Evolutionary conservation across 2,329 filamentous ascomycete genomes (phyloP), one percentile per base, ranked within the genome.

Genomic region (Cladosporium austrohemisphaericum): DNA sequence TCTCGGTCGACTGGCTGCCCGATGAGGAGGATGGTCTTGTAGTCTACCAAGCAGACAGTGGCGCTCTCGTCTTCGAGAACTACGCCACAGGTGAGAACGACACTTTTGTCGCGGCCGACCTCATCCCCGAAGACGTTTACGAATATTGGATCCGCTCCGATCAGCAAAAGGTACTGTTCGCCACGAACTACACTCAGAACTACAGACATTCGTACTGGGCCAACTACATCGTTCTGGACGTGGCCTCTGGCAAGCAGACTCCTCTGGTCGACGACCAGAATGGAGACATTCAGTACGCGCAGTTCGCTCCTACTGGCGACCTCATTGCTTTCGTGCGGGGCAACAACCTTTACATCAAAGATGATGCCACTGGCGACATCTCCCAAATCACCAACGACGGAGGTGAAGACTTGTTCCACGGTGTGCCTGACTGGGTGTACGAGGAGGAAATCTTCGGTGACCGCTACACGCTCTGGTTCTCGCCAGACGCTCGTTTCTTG

Each of bases 181-280:
- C 82, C 1, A 75, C 79, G 47, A 86, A 86, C 59, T 76, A 80
- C 62, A 86, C 80, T 11, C 84, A 85, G 65, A 77, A 84, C 62
- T 86, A 86, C 59, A 79, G 84, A 1, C 70, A 85, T 66, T 84
- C 83, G 5, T 86, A 82, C 31, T 83, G 81, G 61, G 78, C 83
- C 26, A 76, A 86, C 61, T 87, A 86, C 64, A 75, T 79, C 36
- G 68, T 87, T 16, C 75, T 83, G 38, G 78, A 86, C 54, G 75
- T 84, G 9, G 71, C 71, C n/a, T 77, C 74, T 0, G 80, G 80
- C 19, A 64, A 76, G 48, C 69, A 76, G 1, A 71, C 72, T 3
- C 74, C 82, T 0, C 70, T 87, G 0, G 76, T 82, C 0, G 68
- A 74, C 0, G 77, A 80, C 50, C 82, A 85, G 53, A 71, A 65